Base-by-base conservation (phyloP, 768 basidiomycete genomes). In the Phylloporus arenicola region DNA sequence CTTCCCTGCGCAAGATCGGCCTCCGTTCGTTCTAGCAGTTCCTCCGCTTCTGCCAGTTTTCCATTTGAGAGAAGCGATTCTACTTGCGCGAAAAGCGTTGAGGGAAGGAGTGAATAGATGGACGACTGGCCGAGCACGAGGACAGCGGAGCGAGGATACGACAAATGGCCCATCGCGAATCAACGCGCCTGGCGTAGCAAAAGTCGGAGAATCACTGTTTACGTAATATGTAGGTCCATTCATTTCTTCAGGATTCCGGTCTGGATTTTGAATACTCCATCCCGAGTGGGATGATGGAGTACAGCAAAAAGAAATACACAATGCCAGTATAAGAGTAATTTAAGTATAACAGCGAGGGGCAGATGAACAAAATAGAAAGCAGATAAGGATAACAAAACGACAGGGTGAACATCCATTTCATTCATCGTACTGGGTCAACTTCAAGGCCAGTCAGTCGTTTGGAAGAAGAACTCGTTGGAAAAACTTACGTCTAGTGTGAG, bases 401-500 rank as follows among this genome's bases (percentile, higher is more conserved):
- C 5, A 59, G 39, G 3, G 3, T 4, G 34, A 13, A 8, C 45
- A 37, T 52, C 5, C 31, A 11, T 41, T 43, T 63, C 53, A 64
- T 43, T 63, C 63, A 22, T 64, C 63, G 33, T 64, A 64, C 43
- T 63, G 63, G 10, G 63, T 64, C 56, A 64, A 58, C 63, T 64
- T 56, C 29, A 41, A 33, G 43, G 37, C 6, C 17, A 5, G 19
- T 62, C 39, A 58, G 54, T 57, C 37, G 45, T 45, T 14, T 13
- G 20, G 2, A 45, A 10, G 10, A 49, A 29, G 39, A 19, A 20
- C 16, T 2, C 44, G 33, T 6, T 1, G 38, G 34, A 8, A 46
- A 9, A 4, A 60, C 74, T 77, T 61, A 97, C 86, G 71, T 98
- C 93, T 44, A 98, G 77, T 2, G 93, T 97, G 55, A 99, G 70